phyloP scores from a whole-genome alignment of 2,329 filamentous ascomycete species.

The Sporothrix phasma region DNA sequence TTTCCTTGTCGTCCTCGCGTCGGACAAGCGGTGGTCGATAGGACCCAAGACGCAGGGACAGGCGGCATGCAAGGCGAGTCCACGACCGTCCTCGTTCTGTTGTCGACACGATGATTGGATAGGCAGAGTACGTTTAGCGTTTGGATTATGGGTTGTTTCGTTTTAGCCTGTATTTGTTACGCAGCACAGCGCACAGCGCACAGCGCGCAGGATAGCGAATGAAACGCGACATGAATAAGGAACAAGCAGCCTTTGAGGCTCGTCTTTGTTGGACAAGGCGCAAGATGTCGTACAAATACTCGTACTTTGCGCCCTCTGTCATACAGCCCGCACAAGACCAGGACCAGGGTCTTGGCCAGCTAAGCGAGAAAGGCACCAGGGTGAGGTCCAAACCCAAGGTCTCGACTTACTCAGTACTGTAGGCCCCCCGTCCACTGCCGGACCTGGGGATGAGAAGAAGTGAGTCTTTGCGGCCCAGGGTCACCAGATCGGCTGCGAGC shows the following conservation, averaged over 20 bases:
- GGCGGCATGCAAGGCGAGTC: neutral
- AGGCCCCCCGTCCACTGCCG: neutral
- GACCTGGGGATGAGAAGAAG: neutral
- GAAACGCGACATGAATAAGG: neutral
- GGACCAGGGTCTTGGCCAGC: too few relatives aligned
- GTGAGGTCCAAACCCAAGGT: too few relatives aligned
- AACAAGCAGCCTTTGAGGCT: neutral
- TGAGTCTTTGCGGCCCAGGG: neutral
- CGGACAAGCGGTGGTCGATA: neutral
- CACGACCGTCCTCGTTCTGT: too few relatives aligned
- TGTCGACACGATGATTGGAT: too few relatives aligned
- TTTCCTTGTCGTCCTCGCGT: conserved; percentile 28
- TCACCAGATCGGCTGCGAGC: neutral
- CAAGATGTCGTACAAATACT: neutral
- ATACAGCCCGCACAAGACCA: too few relatives aligned
- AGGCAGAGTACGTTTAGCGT: neutral
- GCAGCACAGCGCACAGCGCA: neutral
- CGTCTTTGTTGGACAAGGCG: neutral
- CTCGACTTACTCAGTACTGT: too few relatives aligned
- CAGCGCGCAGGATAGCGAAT: neutral
- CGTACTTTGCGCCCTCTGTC: too few relatives aligned
- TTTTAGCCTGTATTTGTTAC: neutral
- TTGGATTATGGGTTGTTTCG: neutral
- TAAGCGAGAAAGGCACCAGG: too few relatives aligned
- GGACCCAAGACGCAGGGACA: neutral